Evolutionary conservation across 257 asterid genomes (phyloP).

Genomic region (Gentiana straminea): DNA sequence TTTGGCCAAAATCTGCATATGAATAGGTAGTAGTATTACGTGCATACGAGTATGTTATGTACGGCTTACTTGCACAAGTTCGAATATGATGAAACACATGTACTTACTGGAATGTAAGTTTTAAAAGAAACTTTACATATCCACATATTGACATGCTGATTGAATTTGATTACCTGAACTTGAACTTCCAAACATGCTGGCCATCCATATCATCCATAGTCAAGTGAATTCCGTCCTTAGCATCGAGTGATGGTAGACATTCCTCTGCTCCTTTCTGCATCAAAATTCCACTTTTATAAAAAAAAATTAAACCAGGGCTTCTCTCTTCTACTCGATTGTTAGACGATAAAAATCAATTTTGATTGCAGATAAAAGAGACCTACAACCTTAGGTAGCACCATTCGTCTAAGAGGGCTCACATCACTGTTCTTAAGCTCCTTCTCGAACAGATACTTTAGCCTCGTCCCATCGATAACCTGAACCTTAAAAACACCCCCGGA

Average conservation of each 20-base stretch:
- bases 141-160: neutral
- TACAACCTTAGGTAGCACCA: constrained; percentile 37
- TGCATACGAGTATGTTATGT: too few species aligned
- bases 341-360: neutral
- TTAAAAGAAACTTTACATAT: neutral
- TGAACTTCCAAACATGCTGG: constrained; percentile 32
- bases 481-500: constrained; percentile 2
- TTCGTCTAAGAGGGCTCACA: constrained; percentile 32
- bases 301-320: neutral
- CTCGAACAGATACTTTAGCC: constrained; percentile 29
- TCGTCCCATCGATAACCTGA: constrained; percentile 23
- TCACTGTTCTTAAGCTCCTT: constrained; percentile 43
- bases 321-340: neutral
- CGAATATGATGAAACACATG: too few species aligned
- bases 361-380: neutral
- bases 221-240: constrained; percentile 31
- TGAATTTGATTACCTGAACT: constrained; percentile 22
- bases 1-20: constrained; percentile 36
- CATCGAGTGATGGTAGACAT: constrained; percentile 28
- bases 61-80: too few species aligned
- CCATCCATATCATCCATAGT: constrained; percentile 45
- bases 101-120: neutral
- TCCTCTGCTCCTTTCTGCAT: constrained; percentile 34
- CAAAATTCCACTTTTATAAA: neutral
- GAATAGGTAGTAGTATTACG: neutral